A percentile compares a stretch with the other conserved stretches of the same genome.
These are phyloP conservation scores for Mycena leptocephala DNA, from an alignment of 768 basidiomycete species.

Conservation along the genomic window DNA sequence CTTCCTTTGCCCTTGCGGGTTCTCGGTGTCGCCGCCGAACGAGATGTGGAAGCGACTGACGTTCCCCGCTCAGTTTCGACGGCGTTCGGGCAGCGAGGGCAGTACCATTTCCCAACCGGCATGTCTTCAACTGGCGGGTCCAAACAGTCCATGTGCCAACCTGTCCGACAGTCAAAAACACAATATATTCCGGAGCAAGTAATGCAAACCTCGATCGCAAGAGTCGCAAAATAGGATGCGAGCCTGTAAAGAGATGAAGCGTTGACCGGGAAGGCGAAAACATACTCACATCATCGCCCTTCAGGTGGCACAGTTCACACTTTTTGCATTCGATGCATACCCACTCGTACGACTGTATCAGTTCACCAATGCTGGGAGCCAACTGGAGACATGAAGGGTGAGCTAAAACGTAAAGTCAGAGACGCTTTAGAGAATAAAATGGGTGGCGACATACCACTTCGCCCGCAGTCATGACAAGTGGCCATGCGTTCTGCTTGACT, in stretches of 20 bases:
- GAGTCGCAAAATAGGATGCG: constrained; percentile 93
- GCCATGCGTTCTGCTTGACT: constrained; percentile 79
- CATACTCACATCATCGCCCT: constrained; percentile 89
- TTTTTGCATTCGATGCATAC: constrained; percentile 93
- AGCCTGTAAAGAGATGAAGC: constrained; percentile 63
- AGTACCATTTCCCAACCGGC: constrained; percentile 87
- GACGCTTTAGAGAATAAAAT: constrained; percentile 9
- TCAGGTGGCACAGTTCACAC: constrained; percentile 89
- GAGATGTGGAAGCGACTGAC: constrained; percentile 64
- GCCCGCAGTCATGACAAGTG: constrained; percentile 86
- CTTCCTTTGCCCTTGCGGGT: constrained; percentile 51
- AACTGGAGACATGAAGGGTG: constrained; percentile 92
- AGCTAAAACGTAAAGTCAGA: constrained; percentile 59
- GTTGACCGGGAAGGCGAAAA: constrained; percentile 26
- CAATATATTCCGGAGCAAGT: constrained; percentile 34
- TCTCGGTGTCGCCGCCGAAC: constrained; percentile 41
- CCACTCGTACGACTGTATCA: constrained; percentile 86
- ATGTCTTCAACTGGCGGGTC: constrained; percentile 78
- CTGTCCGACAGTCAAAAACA: constrained; percentile 50
- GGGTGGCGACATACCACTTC: constrained; percentile 73
- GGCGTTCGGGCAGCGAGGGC: constrained; percentile 70
- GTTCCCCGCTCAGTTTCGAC: constrained; percentile 42
- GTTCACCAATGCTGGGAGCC: constrained; percentile 65
- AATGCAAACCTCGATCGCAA: constrained; percentile 86
- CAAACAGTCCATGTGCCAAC: constrained; percentile 91